Evolutionary conservation across 2,329 filamentous ascomycete species (phyloP), one percentile per base, ranked within the genome.

Genomic region (Trichoderma cornu-damae): DNA sequence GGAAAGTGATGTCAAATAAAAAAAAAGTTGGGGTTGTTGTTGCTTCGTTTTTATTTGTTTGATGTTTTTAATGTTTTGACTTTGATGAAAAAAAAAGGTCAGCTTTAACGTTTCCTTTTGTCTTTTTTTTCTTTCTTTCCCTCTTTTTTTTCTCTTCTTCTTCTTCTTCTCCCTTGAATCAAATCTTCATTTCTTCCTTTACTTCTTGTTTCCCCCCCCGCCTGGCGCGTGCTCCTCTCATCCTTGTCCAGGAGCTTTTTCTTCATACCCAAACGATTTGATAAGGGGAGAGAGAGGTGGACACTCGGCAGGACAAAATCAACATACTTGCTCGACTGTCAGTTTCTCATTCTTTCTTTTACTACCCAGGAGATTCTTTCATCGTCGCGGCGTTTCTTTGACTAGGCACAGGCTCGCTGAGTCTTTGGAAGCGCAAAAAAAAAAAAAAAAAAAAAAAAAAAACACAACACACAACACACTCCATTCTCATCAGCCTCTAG

Each of bases 1-100:
- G 12, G 12, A 7, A 40, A 12, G 50, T 55, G 50, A 55, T 48
- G 24, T 47, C 35, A 49, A 59, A n/a, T n/a, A n/a, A n/a, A n/a
- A n/a, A n/a, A n/a, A n/a, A n/a, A 26, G 26, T 42, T 44, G 30
- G 22, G 32, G 22, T 20, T 49, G 40, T 6, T 44, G 14, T 12
- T n/a, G 11, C 34, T 6, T 35, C 16, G 12, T n/a, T n/a, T 35
- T 35, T 35, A 11, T 14, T n/a, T n/a, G n/a, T n/a, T n/a, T n/a
- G n/a, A n/a, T n/a, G n/a, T n/a, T 14, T n/a, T 9, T 35, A 11
- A n/a, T 35, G 3, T n/a, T 35, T n/a, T 37, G 12, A 5, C 16
- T 37, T n/a, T 40, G 37, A 40, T 22, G 22, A 28, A 4, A 44
- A 43, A 34, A 46, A 14, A 20, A 18, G 28, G 34, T 20, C 38